phyloP scores from a whole-genome alignment of 768 basidiomycete species.

The Amanita brunnescens region DNA sequence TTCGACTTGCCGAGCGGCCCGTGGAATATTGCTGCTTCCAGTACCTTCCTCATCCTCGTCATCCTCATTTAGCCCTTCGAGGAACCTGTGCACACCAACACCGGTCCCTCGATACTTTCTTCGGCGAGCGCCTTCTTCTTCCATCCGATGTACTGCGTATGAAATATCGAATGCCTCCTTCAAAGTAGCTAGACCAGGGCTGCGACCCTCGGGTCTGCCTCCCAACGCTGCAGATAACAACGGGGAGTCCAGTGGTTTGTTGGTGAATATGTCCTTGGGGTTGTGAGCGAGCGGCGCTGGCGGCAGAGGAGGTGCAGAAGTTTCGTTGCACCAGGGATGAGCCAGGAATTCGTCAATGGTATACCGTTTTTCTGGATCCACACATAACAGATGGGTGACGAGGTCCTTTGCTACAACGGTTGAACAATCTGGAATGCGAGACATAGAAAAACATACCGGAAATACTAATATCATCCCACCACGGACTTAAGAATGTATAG shows the following conservation, averaged over 20 bases:
- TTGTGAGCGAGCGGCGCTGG: slow-evolving; percentile 50
- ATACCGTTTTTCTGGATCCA: slow-evolving; percentile 91
- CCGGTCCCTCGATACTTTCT: slow-evolving; percentile 78
- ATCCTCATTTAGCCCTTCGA: slow-evolving; percentile 87
- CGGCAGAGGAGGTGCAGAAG: slow-evolving; percentile 51
- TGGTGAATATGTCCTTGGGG: slow-evolving; percentile 22
- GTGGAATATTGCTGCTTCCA: slow-evolving; percentile 11
- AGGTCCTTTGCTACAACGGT: slow-evolving; percentile 74
- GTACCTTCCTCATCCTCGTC: slow-evolving; percentile 53
- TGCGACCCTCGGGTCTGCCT: slow-evolving; percentile 69
- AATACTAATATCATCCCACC: slow-evolving; percentile 95
- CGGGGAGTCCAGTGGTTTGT: slow-evolving; percentile 77
- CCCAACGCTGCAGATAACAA: slow-evolving; percentile 74
- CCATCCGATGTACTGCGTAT: slow-evolving; percentile 98
- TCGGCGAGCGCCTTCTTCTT: slow-evolving; percentile 89
- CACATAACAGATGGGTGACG: slow-evolving; percentile 89
- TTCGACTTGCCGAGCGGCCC: background rate
- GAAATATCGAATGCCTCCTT: slow-evolving; percentile 99
- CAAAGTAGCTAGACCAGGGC: slow-evolving; percentile 86
- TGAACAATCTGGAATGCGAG: background rate
- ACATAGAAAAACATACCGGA: slow-evolving; percentile 42
- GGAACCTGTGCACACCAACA: slow-evolving; percentile 67
- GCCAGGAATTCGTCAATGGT: slow-evolving; percentile 97
- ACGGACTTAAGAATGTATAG: slow-evolving; percentile 97
- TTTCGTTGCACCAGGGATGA: slow-evolving; percentile 89